Evolutionary conservation across 2,329 filamentous ascomycete genomes (phyloP), one percentile per base, ranked within the genome.

Genomic region (Penicillium sp.): DNA sequence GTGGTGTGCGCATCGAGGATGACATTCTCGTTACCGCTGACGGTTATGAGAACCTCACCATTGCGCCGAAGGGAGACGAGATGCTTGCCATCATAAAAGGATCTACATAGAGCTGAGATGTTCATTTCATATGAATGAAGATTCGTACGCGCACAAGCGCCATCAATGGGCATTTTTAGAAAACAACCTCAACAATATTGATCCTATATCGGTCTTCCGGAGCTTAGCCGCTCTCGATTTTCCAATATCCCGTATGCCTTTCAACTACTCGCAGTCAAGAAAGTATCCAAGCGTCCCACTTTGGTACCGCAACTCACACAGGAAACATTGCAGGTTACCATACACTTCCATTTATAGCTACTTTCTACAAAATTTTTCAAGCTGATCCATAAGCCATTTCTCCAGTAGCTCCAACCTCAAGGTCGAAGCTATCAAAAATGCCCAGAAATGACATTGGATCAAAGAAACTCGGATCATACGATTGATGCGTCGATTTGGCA

Each of bases 31-130:
- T 92, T 55, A 91, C 87, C 0, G 78, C 82, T 45, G 77, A 77
- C 21, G 87, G 88, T 6, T 83, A 81, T 56, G 83, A 89, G 65
- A 92, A 92, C 68, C 68, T 92, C 59, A 92, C 88, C 0, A 84
- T 83, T 12, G 85, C 85, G 4, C 80, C 84, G 5, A 91, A 90
- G 70, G 85, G 87, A 51, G 78, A 85, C 3, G 79, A 76, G 47
- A 74, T 74, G 66, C 59, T 76, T 43, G 66, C 71, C 44, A 69
- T 74, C 42, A 74, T 76, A 55, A 67, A 69, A 16, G 53, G 38
- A 15, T 61, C 54, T 52, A 2, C 45, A 38, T 56, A 51, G 49
- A 28, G 23, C 45, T 16, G 13, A 15, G 34, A 21, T 18, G 31
- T 10, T 4, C n/a, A 23, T 36, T 29, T 9, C 24, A 26, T 26